These are phyloP conservation scores for Furcasterigmium sp. DNA, from an alignment of 2,329 filamentous ascomycete genomes.

Conservation along the genomic window DNA sequence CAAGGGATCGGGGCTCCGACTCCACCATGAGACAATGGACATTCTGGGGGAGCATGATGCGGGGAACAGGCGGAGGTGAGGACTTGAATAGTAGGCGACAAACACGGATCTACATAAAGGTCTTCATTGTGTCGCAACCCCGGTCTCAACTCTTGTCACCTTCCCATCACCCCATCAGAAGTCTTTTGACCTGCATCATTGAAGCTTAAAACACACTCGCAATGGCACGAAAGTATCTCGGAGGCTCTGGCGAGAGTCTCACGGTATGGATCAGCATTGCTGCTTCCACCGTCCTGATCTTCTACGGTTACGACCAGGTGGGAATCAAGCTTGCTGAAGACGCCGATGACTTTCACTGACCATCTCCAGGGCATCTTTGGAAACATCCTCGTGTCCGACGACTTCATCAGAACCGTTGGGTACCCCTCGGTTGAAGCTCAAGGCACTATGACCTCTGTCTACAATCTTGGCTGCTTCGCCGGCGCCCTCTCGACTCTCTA, in stretches of 20 bases:
- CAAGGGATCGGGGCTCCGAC: background rate
- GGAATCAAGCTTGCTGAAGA: background rate
- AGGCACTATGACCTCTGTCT: slow-evolving; percentile 17
- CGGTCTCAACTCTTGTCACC: background rate
- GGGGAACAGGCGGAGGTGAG: too few species aligned
- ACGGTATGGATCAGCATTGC: slow-evolving; percentile 48
- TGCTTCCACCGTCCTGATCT: slow-evolving; percentile 42
- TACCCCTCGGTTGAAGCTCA: slow-evolving; percentile 10
- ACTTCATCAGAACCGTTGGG: slow-evolving; percentile 16
- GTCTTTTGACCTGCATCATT: slow-evolving; percentile 1
- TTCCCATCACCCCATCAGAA: background rate
- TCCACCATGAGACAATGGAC: background rate
- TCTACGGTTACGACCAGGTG: slow-evolving; percentile 40
- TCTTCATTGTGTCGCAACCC: background rate
- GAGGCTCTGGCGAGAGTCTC: slow-evolving; percentile 42
- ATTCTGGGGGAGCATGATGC: background rate
- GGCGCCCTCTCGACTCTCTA: slow-evolving; percentile 32
- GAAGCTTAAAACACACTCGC: background rate
- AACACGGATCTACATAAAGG: background rate
- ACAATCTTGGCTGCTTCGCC: slow-evolving; percentile 53
- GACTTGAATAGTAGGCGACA: too few species aligned
- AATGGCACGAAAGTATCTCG: slow-evolving; percentile 33
- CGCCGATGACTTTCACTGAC: background rate
- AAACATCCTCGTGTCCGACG: slow-evolving; percentile 18
- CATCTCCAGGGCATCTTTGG: slow-evolving; percentile 22